Base-by-base conservation (phyloP, 352 stramenopile genomes). In the Phytophthora vignae region DNA sequence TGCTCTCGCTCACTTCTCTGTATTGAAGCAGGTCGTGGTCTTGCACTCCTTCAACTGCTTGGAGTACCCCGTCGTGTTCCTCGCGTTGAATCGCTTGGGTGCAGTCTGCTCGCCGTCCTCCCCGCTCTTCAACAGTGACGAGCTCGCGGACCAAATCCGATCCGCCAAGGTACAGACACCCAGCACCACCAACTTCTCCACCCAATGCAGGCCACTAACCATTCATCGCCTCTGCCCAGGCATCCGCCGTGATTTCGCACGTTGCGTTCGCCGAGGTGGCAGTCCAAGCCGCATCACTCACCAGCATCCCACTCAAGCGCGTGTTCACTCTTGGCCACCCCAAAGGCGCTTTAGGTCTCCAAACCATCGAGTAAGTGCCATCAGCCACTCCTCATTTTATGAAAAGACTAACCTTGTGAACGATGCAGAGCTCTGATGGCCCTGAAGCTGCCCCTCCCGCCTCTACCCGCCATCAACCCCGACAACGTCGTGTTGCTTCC, bases 11-110 rank as follows among this genome's bases (percentile, higher is more conserved):
- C 53, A 64, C 22, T 3, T 58, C 1, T 48, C 1, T 48, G 55
- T 62, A 5, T 9, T 64, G 48, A 33, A 36, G 33, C 66, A 87
- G 73, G 67, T 79, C 9, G 71, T 90, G 3, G 3, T 88, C 17
- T 60, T 87, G 29, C 78, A 88, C 55, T 80, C 76, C 44, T 69
- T 83, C 65, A 90, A 90, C 71, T 87, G 76, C 55, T 58, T 88
- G n/a, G 79, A 90, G 55, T 90, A 81, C 25, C 71, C 79, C 1
- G 48, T 87, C 19, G 62, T 86, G 15, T 80, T 85, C 52, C 53
- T 84, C 21, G 83, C 83, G 4, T 57, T 88, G 5, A 80, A 76
- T 27, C 68, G 74, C 3, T 44, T 90, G 14, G 69, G 77, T 15
- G 83, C 73, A 14, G 75, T 84, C 33, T 81, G 76, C 44, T 83